Conservation (phyloP, 768 basidiomycete genomes). For the Serendipita indica region DNA sequence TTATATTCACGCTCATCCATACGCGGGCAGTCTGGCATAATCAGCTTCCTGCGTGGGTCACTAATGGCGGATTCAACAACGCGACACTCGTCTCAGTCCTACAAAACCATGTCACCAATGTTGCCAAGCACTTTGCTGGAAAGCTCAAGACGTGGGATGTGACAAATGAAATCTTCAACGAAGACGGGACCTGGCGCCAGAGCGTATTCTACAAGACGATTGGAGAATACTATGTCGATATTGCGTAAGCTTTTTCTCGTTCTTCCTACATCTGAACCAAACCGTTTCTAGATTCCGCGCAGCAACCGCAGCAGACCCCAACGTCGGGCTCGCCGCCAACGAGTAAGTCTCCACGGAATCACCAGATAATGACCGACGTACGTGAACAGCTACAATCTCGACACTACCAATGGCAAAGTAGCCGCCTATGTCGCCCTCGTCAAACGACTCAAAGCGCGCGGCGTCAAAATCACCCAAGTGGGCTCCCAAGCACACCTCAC, state of each 20-base stretch:
- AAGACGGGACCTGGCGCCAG: constrained; percentile 30
- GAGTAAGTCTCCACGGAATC: background rate
- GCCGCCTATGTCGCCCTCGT: constrained; percentile 42
- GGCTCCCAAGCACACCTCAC: constrained; percentile 34
- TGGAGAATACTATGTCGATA: constrained; percentile 32
- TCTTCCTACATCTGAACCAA: background rate
- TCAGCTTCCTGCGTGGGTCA: constrained; percentile 35
- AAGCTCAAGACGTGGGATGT: constrained; percentile 30
- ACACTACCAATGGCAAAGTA: constrained; percentile 31
- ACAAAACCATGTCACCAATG: constrained; percentile 32
- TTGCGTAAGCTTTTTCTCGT: constrained; percentile 21
- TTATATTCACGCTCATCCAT: background rate
- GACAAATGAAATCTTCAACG: constrained; percentile 24
- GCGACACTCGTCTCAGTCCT: constrained; percentile 24
- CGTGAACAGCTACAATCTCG: background rate
- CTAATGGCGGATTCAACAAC: constrained; percentile 10
- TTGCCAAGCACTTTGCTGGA: constrained; percentile 39
- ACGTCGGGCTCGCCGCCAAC: constrained; percentile 29
- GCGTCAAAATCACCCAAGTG: constrained; percentile 43
- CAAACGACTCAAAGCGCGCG: constrained; percentile 30
- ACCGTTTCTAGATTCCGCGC: constrained; percentile 24
- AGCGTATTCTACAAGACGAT: constrained; percentile 40
- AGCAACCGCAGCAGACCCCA: constrained; percentile 39
- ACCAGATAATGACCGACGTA: background rate
- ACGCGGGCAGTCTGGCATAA: constrained; percentile 31